Evolutionary conservation across 495 filamentous ascomycete species (phyloP).

Genomic region (Daldinia vernicosa): DNA sequence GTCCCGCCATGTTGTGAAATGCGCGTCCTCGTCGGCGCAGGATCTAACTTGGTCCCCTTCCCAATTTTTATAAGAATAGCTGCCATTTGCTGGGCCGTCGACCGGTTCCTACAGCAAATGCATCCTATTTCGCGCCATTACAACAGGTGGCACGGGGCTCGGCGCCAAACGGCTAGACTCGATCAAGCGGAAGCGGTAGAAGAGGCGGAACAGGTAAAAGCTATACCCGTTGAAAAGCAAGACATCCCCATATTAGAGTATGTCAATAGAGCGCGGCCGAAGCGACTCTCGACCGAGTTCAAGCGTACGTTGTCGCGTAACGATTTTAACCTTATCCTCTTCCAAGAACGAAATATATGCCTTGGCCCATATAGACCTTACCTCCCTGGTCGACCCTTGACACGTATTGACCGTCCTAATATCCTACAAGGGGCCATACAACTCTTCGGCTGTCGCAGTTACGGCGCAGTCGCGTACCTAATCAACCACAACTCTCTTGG

Average conservation of each 20-base stretch:
- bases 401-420: neutral
- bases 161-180: neutral
- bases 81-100: conserved; percentile 13
- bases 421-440: conserved; percentile 1
- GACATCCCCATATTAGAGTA: neutral
- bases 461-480: neutral
- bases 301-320: neutral
- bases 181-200: neutral
- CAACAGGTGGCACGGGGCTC: neutral
- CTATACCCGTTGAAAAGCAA: neutral
- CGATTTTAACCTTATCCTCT: neutral
- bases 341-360: neutral
- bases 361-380: too few species aligned
- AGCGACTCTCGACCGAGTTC: neutral
- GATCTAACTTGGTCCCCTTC: neutral
- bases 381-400: neutral
- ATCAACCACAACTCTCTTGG: neutral
- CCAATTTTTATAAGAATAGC: conserved; percentile 1
- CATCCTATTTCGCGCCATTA: conserved; percentile 6
- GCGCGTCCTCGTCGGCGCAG: conserved; percentile 13
- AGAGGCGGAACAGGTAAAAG: neutral
- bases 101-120: conserved; percentile 10
- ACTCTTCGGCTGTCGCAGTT: neutral
- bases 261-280: neutral
- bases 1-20: conserved; percentile 10